phyloP scores from a whole-genome alignment of 176 grass and related monocot genomes.

The Oryza meyeriana region DNA sequence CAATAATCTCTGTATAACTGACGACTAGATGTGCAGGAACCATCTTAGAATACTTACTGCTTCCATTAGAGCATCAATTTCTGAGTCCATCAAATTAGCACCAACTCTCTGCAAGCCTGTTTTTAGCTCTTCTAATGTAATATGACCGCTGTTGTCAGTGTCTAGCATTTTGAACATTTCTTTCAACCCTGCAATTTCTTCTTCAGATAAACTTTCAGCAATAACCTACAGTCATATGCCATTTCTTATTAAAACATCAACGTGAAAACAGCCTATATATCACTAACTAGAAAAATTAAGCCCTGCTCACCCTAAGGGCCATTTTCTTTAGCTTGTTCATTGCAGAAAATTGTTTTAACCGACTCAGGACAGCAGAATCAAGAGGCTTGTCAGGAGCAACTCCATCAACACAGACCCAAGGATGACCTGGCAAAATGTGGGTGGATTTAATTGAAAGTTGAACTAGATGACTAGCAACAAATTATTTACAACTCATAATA shows the following conservation, averaged over 20 bases:
- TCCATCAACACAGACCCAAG: slow-evolving; percentile 76
- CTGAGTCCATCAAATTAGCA: slow-evolving; percentile 67
- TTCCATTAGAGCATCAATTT: slow-evolving; percentile 73
- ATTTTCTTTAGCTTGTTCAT: slow-evolving; percentile 90
- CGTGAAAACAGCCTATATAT: background rate
- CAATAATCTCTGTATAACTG: background rate
- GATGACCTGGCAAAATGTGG: slow-evolving; percentile 47
- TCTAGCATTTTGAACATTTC: slow-evolving; percentile 92
- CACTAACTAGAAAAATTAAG: background rate
- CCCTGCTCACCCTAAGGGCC: slow-evolving; percentile 62
- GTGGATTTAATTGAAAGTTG: background rate
- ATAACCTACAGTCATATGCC: slow-evolving; percentile 50
- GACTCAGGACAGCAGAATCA: slow-evolving; percentile 70
- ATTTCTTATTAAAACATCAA: slow-evolving; percentile 7
- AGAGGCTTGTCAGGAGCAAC: slow-evolving; percentile 83
- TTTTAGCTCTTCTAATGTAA: slow-evolving; percentile 74
- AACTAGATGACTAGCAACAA: background rate
- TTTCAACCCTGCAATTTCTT: slow-evolving; percentile 78
- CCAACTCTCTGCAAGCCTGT: slow-evolving; percentile 61
- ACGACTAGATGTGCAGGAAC: background rate
- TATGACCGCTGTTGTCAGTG: slow-evolving; percentile 69
- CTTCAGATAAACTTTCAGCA: slow-evolving; percentile 72
- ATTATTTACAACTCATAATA: background rate
- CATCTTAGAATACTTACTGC: slow-evolving; percentile 49
- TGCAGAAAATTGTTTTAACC: slow-evolving; percentile 80